Evolutionary conservation across 2,329 filamentous ascomycete genomes (phyloP).

Genomic region (Monosporascus cannonballus): DNA sequence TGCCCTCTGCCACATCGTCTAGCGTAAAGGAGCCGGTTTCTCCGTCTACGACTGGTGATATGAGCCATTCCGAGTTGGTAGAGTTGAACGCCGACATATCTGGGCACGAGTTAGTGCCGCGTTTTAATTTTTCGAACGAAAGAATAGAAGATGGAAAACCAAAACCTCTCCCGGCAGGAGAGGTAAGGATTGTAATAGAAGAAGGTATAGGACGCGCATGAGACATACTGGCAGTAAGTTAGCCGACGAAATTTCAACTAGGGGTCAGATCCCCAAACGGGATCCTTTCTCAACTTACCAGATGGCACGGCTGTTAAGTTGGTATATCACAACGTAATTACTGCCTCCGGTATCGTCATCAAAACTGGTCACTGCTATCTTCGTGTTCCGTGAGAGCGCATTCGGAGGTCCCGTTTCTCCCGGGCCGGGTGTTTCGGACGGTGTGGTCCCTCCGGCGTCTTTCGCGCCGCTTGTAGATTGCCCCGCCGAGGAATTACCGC

Average conservation of each 20-base stretch:
- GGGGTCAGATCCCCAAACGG: background rate
- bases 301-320: constrained; percentile 19
- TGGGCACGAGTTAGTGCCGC: background rate
- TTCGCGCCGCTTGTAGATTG: background rate
- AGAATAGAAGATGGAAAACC: background rate
- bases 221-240: background rate
- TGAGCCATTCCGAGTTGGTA: constrained; percentile 18
- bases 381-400: constrained; percentile 9
- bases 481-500: background rate
- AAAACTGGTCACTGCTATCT: constrained; percentile 22
- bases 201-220: background rate
- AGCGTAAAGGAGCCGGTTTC: constrained; percentile 12
- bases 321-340: constrained; percentile 21
- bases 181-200: background rate
- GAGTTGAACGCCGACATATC: constrained; percentile 23
- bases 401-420: background rate
- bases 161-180: too few species aligned
- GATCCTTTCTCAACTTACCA: background rate
- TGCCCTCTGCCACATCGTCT: constrained; percentile 11
- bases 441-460: background rate
- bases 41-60: constrained; percentile 20
- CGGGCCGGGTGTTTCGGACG: background rate
- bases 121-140: background rate
- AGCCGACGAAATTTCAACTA: background rate
- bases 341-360: constrained; percentile 18